phyloP scores from a whole-genome alignment of 805 yeast genomes.

The Saccharomycopsis capsularis region DNA sequence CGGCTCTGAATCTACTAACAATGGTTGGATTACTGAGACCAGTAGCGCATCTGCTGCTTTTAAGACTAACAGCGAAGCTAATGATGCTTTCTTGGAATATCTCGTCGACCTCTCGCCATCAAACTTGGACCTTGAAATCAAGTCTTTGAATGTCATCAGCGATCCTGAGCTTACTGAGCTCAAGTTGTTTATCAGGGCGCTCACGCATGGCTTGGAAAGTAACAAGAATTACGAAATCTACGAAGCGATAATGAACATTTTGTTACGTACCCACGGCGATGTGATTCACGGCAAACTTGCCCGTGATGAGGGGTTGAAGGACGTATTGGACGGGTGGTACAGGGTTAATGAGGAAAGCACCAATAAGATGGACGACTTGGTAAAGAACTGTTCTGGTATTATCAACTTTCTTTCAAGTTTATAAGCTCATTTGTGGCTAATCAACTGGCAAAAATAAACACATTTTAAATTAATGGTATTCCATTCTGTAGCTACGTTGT shows the following conservation, averaged over 20 bases:
- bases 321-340: constrained; percentile 46
- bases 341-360: constrained; percentile 34
- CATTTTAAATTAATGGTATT: too few species aligned
- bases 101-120: constrained; percentile 66
- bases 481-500: too few species aligned
- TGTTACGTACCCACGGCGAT: constrained; percentile 78
- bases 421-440: background rate
- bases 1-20: background rate
- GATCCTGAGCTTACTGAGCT: constrained; percentile 57
- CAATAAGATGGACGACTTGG: constrained; percentile 53
- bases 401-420: constrained; percentile 26
- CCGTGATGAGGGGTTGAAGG: constrained; percentile 35
- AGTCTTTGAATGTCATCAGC: constrained; percentile 60
- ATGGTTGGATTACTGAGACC: too few species aligned
- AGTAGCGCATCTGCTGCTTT: background rate
- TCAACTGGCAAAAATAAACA: too few species aligned
- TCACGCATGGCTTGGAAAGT: constrained; percentile 48
- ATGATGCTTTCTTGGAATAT: constrained; percentile 42
- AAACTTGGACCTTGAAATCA: constrained; percentile 74
- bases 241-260: constrained; percentile 72
- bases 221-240: constrained; percentile 67
- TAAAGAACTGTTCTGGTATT: constrained; percentile 79
- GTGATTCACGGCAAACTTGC: constrained; percentile 39
- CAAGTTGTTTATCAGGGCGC: constrained; percentile 56
- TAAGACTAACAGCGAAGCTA: background rate